Conservation (phyloP, 1,284 basidiomycete genomes). For the Coniferiporia weirii region DNA sequence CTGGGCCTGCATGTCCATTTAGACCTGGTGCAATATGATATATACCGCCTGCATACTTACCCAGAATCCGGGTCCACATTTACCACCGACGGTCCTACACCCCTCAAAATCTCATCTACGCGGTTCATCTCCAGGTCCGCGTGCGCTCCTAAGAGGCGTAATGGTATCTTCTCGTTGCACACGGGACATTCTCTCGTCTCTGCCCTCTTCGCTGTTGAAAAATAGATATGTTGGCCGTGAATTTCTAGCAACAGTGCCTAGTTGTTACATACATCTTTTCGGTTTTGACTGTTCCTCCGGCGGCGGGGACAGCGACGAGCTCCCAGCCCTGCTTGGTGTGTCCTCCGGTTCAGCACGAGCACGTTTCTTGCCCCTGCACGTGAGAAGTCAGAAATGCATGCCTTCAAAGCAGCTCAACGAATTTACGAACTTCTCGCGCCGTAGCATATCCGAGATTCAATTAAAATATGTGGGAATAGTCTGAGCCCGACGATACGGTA, state of each 20-base stretch:
- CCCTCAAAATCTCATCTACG: conserved; percentile 57
- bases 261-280: conserved; percentile 17
- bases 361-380: conserved; percentile 26
- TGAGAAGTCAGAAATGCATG: background rate
- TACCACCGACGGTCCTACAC: conserved; percentile 50
- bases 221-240: too few species aligned
- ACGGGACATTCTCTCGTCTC: conserved; percentile 69
- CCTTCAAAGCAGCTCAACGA: background rate
- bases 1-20: conserved; percentile 30
- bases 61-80: conserved; percentile 35
- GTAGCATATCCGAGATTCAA: background rate
- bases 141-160: conserved; percentile 61
- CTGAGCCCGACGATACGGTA: background rate
- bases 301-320: conserved; percentile 28
- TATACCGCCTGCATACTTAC: conserved; percentile 5
- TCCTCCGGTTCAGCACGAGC: conserved; percentile 9
- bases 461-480: conserved; percentile 4
- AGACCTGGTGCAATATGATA: conserved; percentile 21
- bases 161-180: conserved; percentile 63
- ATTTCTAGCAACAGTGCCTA: too few species aligned
- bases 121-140: conserved; percentile 58
- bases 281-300: conserved; percentile 19
- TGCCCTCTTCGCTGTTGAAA: conserved; percentile 52
- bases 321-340: conserved; percentile 7
- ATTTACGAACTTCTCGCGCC: conserved; percentile 1